A percentile compares a stretch with the other conserved stretches of the same genome.
Evolutionary conservation across 2,329 filamentous ascomycete species (phyloP).

Genomic region (Colletotrichum liriopes): DNA sequence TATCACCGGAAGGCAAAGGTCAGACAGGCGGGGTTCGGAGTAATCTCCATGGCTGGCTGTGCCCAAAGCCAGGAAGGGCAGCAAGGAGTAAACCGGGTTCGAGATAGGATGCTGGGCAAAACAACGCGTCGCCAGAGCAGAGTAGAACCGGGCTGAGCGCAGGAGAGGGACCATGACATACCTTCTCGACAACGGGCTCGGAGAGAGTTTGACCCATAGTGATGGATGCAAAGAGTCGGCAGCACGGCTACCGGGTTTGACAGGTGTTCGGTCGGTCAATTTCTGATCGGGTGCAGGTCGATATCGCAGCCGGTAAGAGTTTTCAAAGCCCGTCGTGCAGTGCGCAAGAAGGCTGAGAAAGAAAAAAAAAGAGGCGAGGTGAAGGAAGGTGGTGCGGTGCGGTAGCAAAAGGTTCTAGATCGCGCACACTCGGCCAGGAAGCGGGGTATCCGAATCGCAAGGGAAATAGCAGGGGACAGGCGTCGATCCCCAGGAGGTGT

Average conservation of each 20-base stretch:
- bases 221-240: conserved; percentile 50
- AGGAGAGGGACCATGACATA: conserved; percentile 63
- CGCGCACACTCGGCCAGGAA: conserved; percentile 45
- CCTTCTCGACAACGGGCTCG: conserved; percentile 99
- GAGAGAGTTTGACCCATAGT: conserved; percentile 99
- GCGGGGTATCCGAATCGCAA: conserved; percentile 45
- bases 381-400: conserved; percentile 39
- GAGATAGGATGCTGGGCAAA: conserved; percentile 1
- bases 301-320: conserved; percentile 13
- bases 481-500: conserved; percentile 36
- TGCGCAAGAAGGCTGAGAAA: conserved; percentile 36
- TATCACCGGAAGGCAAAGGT: conserved; percentile 17
- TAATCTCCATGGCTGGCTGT: not conserved
- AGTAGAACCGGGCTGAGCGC: not conserved
- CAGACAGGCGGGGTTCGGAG: conserved; percentile 17
- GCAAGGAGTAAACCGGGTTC: not conserved
- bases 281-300: conserved; percentile 17
- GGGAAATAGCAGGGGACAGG: conserved; percentile 41
- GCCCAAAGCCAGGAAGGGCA: not conserved
- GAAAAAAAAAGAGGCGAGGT: conserved; percentile 26
- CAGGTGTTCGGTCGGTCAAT: conserved; percentile 32
- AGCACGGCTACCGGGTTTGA: conserved; percentile 49
- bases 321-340: conserved; percentile 38
- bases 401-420: conserved; percentile 46
- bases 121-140: conserved; percentile 10